Evolutionary conservation across 2,329 filamentous ascomycete species (phyloP).

Genomic region (Pseudogymnoascus sp.): DNA sequence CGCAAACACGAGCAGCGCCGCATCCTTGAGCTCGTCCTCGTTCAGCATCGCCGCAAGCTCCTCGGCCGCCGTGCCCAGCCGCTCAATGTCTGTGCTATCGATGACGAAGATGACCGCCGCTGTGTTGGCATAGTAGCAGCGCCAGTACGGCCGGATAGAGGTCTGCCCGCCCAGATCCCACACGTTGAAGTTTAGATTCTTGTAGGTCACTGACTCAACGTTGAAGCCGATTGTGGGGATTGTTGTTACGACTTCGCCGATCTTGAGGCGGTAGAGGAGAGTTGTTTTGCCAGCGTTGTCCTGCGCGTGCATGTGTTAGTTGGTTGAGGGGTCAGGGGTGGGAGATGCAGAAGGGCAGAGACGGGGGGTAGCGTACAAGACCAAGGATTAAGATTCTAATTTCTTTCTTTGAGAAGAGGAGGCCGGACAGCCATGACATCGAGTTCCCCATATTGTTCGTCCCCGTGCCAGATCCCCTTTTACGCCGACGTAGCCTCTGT

Average conservation of each 20-base stretch:
- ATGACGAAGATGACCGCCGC: constrained; percentile 98
- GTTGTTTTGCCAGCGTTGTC: constrained; percentile 99
- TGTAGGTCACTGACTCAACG: constrained; percentile 96
- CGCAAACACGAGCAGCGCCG: constrained; percentile 86
- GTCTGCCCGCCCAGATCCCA: constrained; percentile 98
- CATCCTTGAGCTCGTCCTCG: constrained; percentile 92
- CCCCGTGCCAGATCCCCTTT: constrained; percentile 5
- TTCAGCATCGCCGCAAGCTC: constrained; percentile 93
- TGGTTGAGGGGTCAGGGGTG: constrained; percentile 12
- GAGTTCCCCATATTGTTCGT: constrained; percentile 8
- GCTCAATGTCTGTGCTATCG: constrained; percentile 95
- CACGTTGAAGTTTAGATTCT: constrained; percentile 97
- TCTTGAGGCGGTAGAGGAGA: constrained; percentile 92
- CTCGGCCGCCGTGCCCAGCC: constrained; percentile 83
- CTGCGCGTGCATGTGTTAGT: constrained; percentile 38
- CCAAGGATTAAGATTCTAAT: constrained; percentile 92
- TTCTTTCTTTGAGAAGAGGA: constrained; percentile 92
- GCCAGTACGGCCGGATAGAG: constrained; percentile 97
- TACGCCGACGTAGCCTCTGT: neutral
- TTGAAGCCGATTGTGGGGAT: constrained; percentile 99
- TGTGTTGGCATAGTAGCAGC: constrained; percentile 98
- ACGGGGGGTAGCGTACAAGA: constrained; percentile 53
- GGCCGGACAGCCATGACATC: constrained; percentile 60
- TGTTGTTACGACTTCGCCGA: constrained; percentile 96
- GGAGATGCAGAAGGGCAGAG: constrained; percentile 11